phyloP scores from a whole-genome alignment of 202 grass and related monocot genomes.

The Elaeis oleifera region DNA sequence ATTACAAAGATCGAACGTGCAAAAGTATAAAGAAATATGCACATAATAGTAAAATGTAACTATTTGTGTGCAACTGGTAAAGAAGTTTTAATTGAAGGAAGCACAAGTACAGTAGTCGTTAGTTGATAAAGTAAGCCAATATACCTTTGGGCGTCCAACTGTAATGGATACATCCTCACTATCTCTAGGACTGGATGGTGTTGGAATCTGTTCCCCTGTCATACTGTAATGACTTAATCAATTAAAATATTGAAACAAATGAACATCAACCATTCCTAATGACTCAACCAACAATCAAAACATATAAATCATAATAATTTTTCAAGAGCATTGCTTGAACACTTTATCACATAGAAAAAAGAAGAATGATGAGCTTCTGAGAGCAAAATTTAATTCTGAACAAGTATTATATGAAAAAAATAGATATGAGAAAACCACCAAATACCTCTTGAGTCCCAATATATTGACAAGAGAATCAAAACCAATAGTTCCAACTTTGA shows the following conservation, averaged over 20 bases:
- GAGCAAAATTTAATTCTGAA: background rate
- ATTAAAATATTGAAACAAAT: slow-evolving; percentile 23
- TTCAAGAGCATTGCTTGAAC: too few species aligned
- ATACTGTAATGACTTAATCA: slow-evolving; percentile 73
- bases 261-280: background rate
- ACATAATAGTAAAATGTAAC: too few species aligned
- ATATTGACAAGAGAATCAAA: slow-evolving; percentile 99
- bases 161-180: slow-evolving; percentile 82
- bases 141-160: slow-evolving; percentile 65
- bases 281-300: too few species aligned
- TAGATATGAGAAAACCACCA: slow-evolving; percentile 12
- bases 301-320: too few species aligned
- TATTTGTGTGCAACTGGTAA: too few species aligned
- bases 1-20: too few species aligned
- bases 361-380: too few species aligned
- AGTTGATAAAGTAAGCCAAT: slow-evolving; percentile 10
- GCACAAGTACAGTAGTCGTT: background rate
- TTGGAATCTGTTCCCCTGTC: slow-evolving; percentile 88
- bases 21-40: too few species aligned
- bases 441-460: slow-evolving; percentile 93
- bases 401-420: slow-evolving; percentile 16
- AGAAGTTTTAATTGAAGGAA: too few species aligned
- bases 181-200: slow-evolving; percentile 86
- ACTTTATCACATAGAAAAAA: too few species aligned
- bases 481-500: slow-evolving; percentile 97